A percentile compares a stretch with the other conserved stretches of the same genome.
Evolutionary conservation across 345 rosid species (phyloP).

Genomic region (Arabis alpina): DNA sequence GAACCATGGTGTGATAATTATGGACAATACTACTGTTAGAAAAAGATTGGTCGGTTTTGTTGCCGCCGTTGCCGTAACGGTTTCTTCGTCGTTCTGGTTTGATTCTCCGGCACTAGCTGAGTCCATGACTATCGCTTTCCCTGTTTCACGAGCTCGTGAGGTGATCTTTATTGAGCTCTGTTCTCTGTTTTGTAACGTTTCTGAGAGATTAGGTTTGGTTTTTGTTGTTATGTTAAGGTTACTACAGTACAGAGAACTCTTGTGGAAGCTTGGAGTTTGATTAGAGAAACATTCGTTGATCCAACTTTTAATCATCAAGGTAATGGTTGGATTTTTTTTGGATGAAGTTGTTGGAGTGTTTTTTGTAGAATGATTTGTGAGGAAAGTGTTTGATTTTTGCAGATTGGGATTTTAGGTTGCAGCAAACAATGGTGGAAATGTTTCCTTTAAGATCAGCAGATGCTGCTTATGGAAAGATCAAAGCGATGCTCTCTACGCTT

Average conservation of each 20-base stretch:
- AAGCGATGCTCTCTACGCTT: conserved; percentile 87
- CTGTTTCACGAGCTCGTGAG: conserved; percentile 84
- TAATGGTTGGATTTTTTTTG: conserved; percentile 14
- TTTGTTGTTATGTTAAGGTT: conserved; percentile 53
- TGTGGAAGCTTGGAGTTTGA: conserved; percentile 94
- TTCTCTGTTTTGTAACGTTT: conserved; percentile 19
- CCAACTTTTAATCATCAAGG: conserved; percentile 94
- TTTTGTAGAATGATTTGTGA: neutral
- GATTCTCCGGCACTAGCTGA: conserved; percentile 78
- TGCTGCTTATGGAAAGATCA: conserved; percentile 74
- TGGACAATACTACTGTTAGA: conserved; percentile 33
- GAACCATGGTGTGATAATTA: conserved; percentile 32
- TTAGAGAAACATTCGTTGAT: conserved; percentile 86
- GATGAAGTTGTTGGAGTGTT: conserved; percentile 1
- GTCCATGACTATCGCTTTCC: conserved; percentile 78
- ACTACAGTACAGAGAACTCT: conserved; percentile 90
- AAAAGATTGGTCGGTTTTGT: conserved; percentile 60
- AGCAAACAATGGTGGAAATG: conserved; percentile 92
- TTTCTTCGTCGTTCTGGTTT: conserved; percentile 52
- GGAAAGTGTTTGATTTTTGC: conserved; percentile 26
- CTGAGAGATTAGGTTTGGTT: neutral
- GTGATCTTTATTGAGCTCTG: conserved; percentile 44
- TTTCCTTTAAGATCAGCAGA: conserved; percentile 83
- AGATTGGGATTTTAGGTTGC: conserved; percentile 93
- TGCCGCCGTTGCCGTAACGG: conserved; percentile 55